Base-by-base conservation (phyloP, 139 green algal species). In the Chlorella sp. region DNA sequence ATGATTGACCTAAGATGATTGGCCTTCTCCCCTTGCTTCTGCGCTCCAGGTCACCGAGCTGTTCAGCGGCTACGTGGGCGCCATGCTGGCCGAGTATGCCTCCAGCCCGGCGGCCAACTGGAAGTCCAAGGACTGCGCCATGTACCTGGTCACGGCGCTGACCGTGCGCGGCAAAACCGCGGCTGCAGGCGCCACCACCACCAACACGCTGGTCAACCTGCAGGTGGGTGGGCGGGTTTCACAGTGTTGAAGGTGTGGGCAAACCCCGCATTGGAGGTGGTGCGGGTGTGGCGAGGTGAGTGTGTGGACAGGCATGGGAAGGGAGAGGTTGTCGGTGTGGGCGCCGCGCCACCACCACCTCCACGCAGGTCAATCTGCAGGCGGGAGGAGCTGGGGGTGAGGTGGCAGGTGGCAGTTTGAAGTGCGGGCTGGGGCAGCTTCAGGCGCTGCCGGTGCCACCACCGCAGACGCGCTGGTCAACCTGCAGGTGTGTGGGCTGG, bases 131-230 rank as follows among this genome's bases (percentile, higher is more conserved):
- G 98, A 99, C 93, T 97, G 93, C 79, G 98, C 98, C 1, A 94
- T 99, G 24, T 99, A 98, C 91, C 95, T 99, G 83, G 97, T 99
- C 24, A 92, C 97, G 30, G 97, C 98, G 42, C 93, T 99, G 14
- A 95, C 97, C 22, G 97, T 98, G 73, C 93, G 93, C 24, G 96
- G 95, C 75, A 97, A 97, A 84, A 99, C 97, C 24, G 95, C 93
- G 22, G 95, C 95, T 11, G 87, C 93, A 5, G 98, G 98, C 36
- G 98, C 98, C 21, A 99, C 97, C 34, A 93, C 91, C 71, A 97
- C 94, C 37, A 99, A 98, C 91, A 81, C 96, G 68, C 91, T 99
- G 16, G 97, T 99, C 68, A 97, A 98, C 93, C 93, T 99, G 15
- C 61, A 91, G 22, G 96, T 98, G 79, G 86, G 95, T 97, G 68